Percentiles rank a stretch among this genome's conserved stretches.
These are phyloP conservation scores for Cichorium intybus DNA, from an alignment of 140 eudicot species.

Conservation along the genomic window DNA sequence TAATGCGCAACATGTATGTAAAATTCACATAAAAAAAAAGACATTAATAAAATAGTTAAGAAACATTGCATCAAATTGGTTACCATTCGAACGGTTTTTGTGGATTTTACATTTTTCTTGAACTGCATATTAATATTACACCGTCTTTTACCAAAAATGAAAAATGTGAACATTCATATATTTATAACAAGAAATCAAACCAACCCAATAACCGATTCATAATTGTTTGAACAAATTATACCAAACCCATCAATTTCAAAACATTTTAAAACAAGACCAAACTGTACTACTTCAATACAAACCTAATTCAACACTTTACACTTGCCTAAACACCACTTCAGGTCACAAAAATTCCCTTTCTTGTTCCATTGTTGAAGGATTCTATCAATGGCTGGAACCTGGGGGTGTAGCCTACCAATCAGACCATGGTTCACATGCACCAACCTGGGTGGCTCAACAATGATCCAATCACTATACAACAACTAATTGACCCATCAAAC, in stretches of 20 bases:
- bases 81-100: no score
- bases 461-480: slow-evolving; percentile 13
- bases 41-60: no score
- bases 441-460: background rate
- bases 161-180: background rate
- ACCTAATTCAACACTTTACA: background rate
- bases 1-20: no score
- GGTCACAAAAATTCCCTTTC: slow-evolving; percentile 13
- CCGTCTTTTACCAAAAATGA: no score
- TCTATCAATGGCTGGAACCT: background rate
- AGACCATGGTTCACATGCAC: slow-evolving; percentile 14
- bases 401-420: no score
- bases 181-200: background rate
- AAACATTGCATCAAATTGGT: no score
- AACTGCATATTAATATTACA: no score
- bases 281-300: background rate
- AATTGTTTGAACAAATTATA: background rate
- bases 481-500: background rate
- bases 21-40: no score
- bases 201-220: background rate
- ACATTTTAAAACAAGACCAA: background rate
- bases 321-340: slow-evolving; percentile 10
- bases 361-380: background rate
- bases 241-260: background rate
- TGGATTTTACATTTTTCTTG: no score